These are phyloP conservation scores for Zasmidium angulare DNA, from an alignment of 2,329 filamentous ascomycete genomes.

Conservation along the genomic window DNA sequence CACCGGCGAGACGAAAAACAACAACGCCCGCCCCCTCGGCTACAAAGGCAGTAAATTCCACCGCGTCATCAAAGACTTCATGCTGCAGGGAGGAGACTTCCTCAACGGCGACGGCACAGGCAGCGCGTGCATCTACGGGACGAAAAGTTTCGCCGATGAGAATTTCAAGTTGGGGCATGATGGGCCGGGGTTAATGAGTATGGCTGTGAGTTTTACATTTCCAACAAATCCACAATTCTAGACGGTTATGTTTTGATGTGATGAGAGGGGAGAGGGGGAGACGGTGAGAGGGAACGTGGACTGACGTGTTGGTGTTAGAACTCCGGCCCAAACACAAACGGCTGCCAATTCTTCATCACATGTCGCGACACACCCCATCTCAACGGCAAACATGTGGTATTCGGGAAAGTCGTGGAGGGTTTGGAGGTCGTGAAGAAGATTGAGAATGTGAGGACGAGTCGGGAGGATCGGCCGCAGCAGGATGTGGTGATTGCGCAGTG, in stretches of 20 bases:
- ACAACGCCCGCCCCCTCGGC: constrained; percentile 75
- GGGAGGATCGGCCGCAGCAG: constrained; percentile 82
- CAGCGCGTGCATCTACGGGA: constrained; percentile 81
- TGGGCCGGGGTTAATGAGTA: constrained; percentile 76
- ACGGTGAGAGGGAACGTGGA: not conserved
- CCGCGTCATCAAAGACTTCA: constrained; percentile 91
- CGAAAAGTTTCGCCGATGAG: constrained; percentile 82
- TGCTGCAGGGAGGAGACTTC: constrained; percentile 97
- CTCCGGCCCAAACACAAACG: constrained; percentile 87
- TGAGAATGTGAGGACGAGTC: constrained; percentile 82
- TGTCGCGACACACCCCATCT: constrained; percentile 83
- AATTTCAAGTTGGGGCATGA: constrained; percentile 82
- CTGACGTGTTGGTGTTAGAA: constrained; percentile 56
- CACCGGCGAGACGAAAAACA: constrained; percentile 85
- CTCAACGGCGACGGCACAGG: constrained; percentile 90
- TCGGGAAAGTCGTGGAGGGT: constrained; percentile 84
- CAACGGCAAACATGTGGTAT: constrained; percentile 92
- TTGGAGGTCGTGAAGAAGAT: constrained; percentile 92
- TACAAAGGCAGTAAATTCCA: constrained; percentile 97
- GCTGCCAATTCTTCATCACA: constrained; percentile 97
- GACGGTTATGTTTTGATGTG: too few species aligned
- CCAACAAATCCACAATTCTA: too few species aligned
- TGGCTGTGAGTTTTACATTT: constrained; percentile 73
- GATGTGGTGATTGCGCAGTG: constrained; percentile 76
- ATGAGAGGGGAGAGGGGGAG: not conserved